Conservation (phyloP, 75 land plant species). For the Selaginella tamariscina region DNA sequence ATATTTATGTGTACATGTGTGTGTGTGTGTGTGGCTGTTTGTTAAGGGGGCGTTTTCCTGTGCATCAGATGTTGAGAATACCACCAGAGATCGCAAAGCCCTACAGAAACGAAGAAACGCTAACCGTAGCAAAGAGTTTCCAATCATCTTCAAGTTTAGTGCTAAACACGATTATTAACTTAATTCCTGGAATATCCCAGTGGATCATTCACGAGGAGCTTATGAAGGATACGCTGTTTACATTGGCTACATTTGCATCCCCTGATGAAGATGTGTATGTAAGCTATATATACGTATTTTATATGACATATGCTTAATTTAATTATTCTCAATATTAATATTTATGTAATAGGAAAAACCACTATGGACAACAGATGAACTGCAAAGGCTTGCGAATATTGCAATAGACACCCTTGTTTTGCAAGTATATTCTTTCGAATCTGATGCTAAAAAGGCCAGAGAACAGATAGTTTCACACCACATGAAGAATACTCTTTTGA, state of each 20-base stretch:
- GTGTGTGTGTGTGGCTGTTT: too few relatives aligned
- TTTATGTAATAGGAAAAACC: too few relatives aligned
- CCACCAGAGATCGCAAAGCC: constrained; percentile 16
- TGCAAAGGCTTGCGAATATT: constrained; percentile 18
- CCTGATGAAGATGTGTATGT: constrained; percentile 18
- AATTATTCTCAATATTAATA: too few relatives aligned
- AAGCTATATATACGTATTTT: too few relatives aligned
- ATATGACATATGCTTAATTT: too few relatives aligned
- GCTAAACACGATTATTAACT: not conserved
- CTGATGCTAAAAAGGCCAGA: not conserved
- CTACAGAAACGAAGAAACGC: constrained; percentile 9
- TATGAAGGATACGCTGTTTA: constrained; percentile 17
- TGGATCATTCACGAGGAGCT: not conserved
- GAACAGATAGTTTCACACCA: constrained; percentile 13
- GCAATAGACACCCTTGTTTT: constrained; percentile 18
- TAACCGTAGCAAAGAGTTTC: constrained; percentile 11
- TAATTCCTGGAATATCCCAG: constrained; percentile 17
- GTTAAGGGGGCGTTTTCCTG: too few relatives aligned
- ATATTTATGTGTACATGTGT: too few relatives aligned
- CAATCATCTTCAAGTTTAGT: constrained; percentile 2
- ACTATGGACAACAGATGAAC: constrained; percentile 33
- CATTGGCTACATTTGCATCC: constrained; percentile 39
- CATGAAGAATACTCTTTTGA: not conserved
- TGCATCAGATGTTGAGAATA: constrained; percentile 16
- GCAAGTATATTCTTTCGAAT: not conserved